These are phyloP conservation scores for Aspergillus costaricaensis DNA, from an alignment of 2,329 filamentous ascomycete genomes.

Conservation along the genomic window DNA sequence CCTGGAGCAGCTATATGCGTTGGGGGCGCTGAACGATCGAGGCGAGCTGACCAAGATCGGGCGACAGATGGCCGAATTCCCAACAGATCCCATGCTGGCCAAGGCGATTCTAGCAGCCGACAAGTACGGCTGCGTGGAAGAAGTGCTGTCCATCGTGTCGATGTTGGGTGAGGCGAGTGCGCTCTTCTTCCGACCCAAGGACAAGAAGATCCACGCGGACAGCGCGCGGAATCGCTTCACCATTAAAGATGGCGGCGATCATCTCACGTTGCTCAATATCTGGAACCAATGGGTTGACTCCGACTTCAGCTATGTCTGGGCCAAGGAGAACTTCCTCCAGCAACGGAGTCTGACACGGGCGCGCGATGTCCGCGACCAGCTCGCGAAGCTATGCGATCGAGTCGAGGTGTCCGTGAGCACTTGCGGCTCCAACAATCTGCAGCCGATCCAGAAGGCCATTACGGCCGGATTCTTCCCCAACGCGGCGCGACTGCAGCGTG, in stretches of 20 bases:
- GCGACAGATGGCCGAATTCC: slow-evolving; percentile 93
- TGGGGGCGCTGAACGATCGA: slow-evolving; percentile 84
- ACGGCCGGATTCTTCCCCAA: slow-evolving; percentile 95
- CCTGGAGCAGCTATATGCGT: slow-evolving; percentile 85
- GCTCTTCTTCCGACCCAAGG: slow-evolving; percentile 91
- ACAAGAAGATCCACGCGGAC: slow-evolving; percentile 96
- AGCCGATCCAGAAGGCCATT: slow-evolving; percentile 82
- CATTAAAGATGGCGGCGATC: slow-evolving; percentile 86
- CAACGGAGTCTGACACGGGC: slow-evolving; percentile 86
- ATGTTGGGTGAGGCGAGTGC: slow-evolving; percentile 89
- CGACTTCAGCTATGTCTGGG: slow-evolving; percentile 85
- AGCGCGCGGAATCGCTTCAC: slow-evolving; percentile 87
- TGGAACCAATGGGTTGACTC: slow-evolving; percentile 95
- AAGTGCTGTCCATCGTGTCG: slow-evolving; percentile 88
- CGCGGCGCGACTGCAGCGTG: slow-evolving; percentile 77
- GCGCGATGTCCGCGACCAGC: slow-evolving; percentile 87
- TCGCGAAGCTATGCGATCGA: slow-evolving; percentile 87
- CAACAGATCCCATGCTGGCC: slow-evolving; percentile 86
- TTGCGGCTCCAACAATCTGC: slow-evolving; percentile 68
- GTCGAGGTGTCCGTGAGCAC: slow-evolving; percentile 76
- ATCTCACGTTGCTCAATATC: slow-evolving; percentile 84
- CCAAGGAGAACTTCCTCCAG: slow-evolving; percentile 90
- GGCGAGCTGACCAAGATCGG: slow-evolving; percentile 89
- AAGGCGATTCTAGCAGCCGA: slow-evolving; percentile 87
- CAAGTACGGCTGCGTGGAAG: slow-evolving; percentile 88